phyloP scores from a whole-genome alignment of 805 yeast genomes.

The Kodamaea hsintzibuensis region DNA sequence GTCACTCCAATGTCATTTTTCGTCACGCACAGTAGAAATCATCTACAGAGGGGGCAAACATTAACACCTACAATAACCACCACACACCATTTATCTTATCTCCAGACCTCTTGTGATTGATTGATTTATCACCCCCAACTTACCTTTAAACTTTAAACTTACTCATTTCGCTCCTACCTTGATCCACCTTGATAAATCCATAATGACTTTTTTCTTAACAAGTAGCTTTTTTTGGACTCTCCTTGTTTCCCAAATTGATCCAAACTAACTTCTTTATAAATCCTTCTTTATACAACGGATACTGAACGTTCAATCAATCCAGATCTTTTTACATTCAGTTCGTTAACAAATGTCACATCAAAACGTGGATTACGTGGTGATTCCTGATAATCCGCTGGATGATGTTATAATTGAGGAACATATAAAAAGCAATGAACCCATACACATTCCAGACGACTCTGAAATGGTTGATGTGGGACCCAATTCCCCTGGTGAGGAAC shows the following conservation, averaged over 20 bases:
- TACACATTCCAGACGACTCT: not conserved
- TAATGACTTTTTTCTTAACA: not conserved
- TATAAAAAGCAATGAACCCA: not conserved
- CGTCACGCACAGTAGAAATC: not conserved
- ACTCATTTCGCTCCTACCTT: not conserved
- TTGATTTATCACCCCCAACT: no score
- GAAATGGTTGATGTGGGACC: slow-evolving; percentile 12
- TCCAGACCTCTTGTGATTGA: no score
- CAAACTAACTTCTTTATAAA: not conserved
- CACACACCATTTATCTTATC: no score
- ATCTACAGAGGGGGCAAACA: no score
- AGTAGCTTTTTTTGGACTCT: not conserved
- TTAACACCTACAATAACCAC: no score
- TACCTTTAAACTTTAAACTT: no score
- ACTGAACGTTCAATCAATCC: not conserved
- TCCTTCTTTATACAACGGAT: not conserved
- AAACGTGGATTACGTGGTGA: slow-evolving; percentile 12
- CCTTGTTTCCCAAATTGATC: not conserved
- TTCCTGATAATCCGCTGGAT: slow-evolving; percentile 15
- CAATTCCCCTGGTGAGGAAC: slow-evolving; percentile 6
- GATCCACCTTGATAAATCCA: not conserved
- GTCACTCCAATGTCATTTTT: not conserved
- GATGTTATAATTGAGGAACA: slow-evolving; percentile 11
- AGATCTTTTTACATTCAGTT: not conserved
- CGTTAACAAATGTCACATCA: slow-evolving; percentile 1